phyloP scores from a whole-genome alignment of 2,329 filamentous ascomycete species.

The Chrysosporium keratinophilum region DNA sequence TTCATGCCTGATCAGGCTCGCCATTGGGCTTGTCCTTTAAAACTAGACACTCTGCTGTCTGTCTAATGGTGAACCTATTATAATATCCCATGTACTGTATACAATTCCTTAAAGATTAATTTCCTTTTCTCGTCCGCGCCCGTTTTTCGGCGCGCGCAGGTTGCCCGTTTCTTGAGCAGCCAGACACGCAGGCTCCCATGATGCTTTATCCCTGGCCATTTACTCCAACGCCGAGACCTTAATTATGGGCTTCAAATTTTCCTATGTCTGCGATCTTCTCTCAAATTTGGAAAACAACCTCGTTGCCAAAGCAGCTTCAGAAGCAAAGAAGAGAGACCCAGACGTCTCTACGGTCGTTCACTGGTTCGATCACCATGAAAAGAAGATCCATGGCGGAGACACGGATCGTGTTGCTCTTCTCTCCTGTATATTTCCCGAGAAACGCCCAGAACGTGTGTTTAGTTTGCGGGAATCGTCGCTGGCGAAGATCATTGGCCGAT shows the following conservation, averaged over 20 bases:
- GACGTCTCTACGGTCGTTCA: slow-evolving; percentile 41
- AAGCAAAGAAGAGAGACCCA: slow-evolving; percentile 23
- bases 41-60: background rate
- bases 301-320: slow-evolving; percentile 26
- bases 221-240: background rate
- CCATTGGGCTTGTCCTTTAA: background rate
- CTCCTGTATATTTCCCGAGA: slow-evolving; percentile 65
- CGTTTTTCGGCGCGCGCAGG: background rate
- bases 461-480: slow-evolving; percentile 53
- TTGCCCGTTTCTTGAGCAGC: background rate
- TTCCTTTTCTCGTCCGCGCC: background rate
- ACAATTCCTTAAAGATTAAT: background rate
- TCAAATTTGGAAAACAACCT: slow-evolving; percentile 51
- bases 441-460: slow-evolving; percentile 68
- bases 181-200: background rate
- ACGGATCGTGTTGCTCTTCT: slow-evolving; percentile 56
- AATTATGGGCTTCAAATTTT: slow-evolving; percentile 47
- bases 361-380: slow-evolving; percentile 62
- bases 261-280: slow-evolving; percentile 62
- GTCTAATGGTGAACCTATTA: background rate
- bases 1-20: background rate
- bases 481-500: slow-evolving; percentile 56
- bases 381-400: slow-evolving; percentile 46
- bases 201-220: background rate
- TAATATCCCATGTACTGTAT: background rate